Conservation (phyloP, 2,329 filamentous ascomycete genomes). For the Diplodia sapinea region DNA sequence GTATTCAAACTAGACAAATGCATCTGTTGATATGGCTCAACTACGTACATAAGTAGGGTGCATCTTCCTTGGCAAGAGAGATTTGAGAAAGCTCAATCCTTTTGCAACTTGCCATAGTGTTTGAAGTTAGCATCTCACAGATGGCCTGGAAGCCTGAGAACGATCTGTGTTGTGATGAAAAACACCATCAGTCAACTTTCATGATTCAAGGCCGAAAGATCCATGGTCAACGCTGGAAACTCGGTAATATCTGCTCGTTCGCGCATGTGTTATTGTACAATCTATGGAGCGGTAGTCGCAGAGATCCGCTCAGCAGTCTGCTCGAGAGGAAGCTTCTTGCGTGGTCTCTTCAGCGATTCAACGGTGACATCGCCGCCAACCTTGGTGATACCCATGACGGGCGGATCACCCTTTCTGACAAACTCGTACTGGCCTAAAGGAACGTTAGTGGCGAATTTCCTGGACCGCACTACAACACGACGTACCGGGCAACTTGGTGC, state of each 20-base stretch:
- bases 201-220: background rate
- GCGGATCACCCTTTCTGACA: slow-evolving; percentile 87
- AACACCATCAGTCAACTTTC: too few species aligned
- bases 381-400: slow-evolving; percentile 92
- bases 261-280: slow-evolving; percentile 15
- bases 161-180: too few species aligned
- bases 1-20: too few species aligned
- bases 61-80: too few species aligned
- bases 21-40: too few species aligned
- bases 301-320: slow-evolving; percentile 71
- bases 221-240: background rate
- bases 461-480: background rate
- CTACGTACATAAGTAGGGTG: too few species aligned
- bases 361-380: slow-evolving; percentile 79
- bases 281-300: slow-evolving; percentile 43
- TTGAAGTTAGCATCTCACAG: too few species aligned
- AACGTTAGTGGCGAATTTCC: slow-evolving; percentile 20
- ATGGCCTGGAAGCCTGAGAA: too few species aligned
- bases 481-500: slow-evolving; percentile 90
- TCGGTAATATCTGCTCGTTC: background rate
- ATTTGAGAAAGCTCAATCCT: too few species aligned
- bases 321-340: slow-evolving; percentile 66
- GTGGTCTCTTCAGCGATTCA: slow-evolving; percentile 80
- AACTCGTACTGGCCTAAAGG: slow-evolving; percentile 81
- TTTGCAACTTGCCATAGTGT: too few species aligned